Conservation (phyloP, 495 filamentous ascomycete genomes). For the Chaetomidium leptoderma region DNA sequence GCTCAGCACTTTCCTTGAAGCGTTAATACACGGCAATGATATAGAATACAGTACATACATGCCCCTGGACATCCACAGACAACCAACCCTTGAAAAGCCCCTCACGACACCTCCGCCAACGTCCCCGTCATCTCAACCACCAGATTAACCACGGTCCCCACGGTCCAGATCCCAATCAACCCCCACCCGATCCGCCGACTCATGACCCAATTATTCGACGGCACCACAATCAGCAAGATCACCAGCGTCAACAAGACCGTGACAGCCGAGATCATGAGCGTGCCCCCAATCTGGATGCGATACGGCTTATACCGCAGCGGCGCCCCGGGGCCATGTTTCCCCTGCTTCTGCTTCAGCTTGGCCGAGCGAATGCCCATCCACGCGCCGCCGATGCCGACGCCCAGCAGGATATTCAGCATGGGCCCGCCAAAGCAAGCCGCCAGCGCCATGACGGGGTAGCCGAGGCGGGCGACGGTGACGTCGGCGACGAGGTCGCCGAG, state of each 20-base stretch:
- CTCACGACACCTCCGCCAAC: conserved; percentile 38
- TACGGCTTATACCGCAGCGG: conserved; percentile 58
- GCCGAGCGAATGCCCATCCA: conserved; percentile 79
- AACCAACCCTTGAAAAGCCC: too few relatives aligned
- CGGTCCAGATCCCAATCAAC: conserved; percentile 74
- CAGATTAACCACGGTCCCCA: conserved; percentile 82
- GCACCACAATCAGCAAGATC: conserved; percentile 73
- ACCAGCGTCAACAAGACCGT: conserved; percentile 78
- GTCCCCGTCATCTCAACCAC: conserved; percentile 68
- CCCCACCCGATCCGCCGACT: conserved; percentile 76
- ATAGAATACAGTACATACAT: too few relatives aligned
- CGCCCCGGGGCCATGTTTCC: conserved; percentile 56
- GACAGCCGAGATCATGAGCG: conserved; percentile 73
- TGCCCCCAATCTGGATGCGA: conserved; percentile 74
- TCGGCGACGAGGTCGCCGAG: conserved; percentile 93
- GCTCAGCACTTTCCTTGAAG: too few relatives aligned
- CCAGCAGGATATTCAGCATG: conserved; percentile 95
- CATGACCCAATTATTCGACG: conserved; percentile 86
- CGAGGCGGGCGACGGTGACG: conserved; percentile 85
- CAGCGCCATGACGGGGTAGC: conserved; percentile 96
- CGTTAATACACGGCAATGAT: too few relatives aligned
- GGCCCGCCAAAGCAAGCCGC: conserved; percentile 95
- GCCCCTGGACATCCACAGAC: too few relatives aligned
- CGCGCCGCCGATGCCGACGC: conserved; percentile 81
- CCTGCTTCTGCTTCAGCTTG: conserved; percentile 50